Evolutionary conservation across 2,329 filamentous ascomycete species (phyloP).

Genomic region (Scytalidium sp.): DNA sequence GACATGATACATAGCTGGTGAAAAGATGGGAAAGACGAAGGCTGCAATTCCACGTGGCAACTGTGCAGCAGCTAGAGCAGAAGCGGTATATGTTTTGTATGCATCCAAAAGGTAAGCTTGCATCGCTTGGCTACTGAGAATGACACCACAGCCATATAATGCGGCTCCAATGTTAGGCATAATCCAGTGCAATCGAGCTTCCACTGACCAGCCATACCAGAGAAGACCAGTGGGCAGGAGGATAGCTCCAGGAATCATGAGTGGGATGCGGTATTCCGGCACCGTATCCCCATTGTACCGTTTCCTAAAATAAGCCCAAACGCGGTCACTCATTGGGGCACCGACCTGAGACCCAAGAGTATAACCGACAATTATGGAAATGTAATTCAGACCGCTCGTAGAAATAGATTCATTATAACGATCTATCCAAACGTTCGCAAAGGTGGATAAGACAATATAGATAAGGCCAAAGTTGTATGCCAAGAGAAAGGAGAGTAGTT

Average conservation of each 20-base stretch:
- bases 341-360: conserved; percentile 27
- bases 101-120: conserved; percentile 52
- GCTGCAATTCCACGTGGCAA: conserved; percentile 3
- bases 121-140: conserved; percentile 19
- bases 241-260: conserved; percentile 51
- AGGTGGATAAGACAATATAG: conserved; percentile 54
- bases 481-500: conserved; percentile 47
- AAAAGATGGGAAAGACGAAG: conserved; percentile 39
- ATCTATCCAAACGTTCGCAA: conserved; percentile 51
- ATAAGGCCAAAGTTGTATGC: conserved; percentile 47
- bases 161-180: conserved; percentile 48
- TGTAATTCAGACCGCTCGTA: conserved; percentile 52
- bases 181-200: conserved; percentile 50
- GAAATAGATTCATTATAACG: conserved; percentile 52
- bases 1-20: conserved; percentile 7
- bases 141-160: conserved; percentile 45
- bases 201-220: conserved; percentile 55
- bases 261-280: conserved; percentile 62
- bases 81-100: conserved; percentile 28
- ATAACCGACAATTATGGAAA: conserved; percentile 42
- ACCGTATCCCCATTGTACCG: conserved; percentile 13
- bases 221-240: conserved; percentile 53
- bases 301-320: conserved; percentile 17
- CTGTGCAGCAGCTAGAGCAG: conserved; percentile 31
- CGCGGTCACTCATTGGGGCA: conserved; percentile 27